These are phyloP conservation scores for Cynanchum wilfordii DNA, from an alignment of 257 asterid genomes.

Conservation along the genomic window DNA sequence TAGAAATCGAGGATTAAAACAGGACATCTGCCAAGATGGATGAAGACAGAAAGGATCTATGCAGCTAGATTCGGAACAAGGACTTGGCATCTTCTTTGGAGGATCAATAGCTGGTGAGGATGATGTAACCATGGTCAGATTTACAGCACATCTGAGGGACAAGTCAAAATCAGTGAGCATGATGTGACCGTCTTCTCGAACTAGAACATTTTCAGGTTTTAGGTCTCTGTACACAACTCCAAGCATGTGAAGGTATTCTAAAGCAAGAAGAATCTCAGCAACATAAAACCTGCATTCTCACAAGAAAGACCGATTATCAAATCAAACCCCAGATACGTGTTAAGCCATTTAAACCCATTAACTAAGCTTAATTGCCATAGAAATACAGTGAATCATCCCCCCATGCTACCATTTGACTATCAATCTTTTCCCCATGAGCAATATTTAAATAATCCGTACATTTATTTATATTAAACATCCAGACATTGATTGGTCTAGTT, in stretches of 20 bases:
- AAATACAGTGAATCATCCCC: not conserved
- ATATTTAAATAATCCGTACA: not conserved
- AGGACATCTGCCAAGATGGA: conserved; percentile 70
- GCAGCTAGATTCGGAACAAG: conserved; percentile 58
- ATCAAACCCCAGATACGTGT: not conserved
- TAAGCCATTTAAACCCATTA: not conserved
- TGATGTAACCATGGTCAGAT: conserved; percentile 45
- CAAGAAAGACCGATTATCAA: not conserved
- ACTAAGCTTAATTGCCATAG: not conserved
- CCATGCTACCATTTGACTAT: not conserved
- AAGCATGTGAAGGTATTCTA: conserved; percentile 94
- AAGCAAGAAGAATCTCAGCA: conserved; percentile 78
- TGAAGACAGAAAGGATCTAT: conserved; percentile 80
- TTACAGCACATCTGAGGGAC: conserved; percentile 60
- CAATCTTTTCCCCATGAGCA: not conserved
- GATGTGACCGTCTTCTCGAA: conserved; percentile 87
- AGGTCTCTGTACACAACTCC: conserved; percentile 89
- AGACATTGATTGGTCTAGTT: not conserved
- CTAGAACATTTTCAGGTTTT: conserved; percentile 76
- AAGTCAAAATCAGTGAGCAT: conserved; percentile 83
- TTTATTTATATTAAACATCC: not conserved
- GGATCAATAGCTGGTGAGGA: conserved; percentile 39
- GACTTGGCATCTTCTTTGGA: conserved; percentile 44
- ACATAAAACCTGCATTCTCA: conserved; percentile 61
- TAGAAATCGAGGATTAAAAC: conserved; percentile 61